phyloP scores from a whole-genome alignment of 1,284 basidiomycete genomes.

The Sporisorium reilianum region DNA sequence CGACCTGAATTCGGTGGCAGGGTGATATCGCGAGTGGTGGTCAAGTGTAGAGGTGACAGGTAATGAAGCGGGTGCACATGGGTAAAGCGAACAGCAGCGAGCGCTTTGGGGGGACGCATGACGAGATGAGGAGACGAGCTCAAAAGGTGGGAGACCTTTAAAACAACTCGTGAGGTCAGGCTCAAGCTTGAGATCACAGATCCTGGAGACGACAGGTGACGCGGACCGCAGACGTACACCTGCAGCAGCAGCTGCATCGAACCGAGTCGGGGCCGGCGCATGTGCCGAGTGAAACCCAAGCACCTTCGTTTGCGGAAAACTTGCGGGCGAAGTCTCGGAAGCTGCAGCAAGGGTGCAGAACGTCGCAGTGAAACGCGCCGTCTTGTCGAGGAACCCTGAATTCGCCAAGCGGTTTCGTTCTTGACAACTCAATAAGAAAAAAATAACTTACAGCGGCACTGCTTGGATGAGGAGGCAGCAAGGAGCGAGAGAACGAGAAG shows the following conservation, averaged over 20 bases:
- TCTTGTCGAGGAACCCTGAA: neutral
- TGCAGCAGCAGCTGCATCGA: neutral
- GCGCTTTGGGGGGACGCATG: neutral
- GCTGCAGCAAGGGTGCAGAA: neutral
- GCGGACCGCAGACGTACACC: neutral
- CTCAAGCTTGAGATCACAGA: slow-evolving; percentile 9
- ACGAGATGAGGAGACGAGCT: neutral
- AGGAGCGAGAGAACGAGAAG: neutral
- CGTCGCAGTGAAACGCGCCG: neutral
- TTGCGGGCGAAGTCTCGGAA: neutral
- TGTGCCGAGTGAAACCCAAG: neutral
- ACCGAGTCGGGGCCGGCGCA: neutral
- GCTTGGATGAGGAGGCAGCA: neutral
- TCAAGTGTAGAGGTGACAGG: neutral
- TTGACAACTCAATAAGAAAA: neutral
- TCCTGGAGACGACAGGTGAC: neutral
- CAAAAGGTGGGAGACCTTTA: neutral
- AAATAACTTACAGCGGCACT: neutral
- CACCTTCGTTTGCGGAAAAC: neutral
- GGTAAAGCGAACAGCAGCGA: neutral
- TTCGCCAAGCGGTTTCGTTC: neutral
- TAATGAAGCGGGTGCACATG: slow-evolving; percentile 1
- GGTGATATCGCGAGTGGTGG: too few relatives aligned
- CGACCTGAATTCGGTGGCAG: too few relatives aligned
- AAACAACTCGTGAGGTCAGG: neutral